Percentiles rank a stretch among this genome's conserved stretches.
Conservation (phyloP, 2,329 filamentous ascomycete species). For the Cylindrodendrum hubeiense region DNA sequence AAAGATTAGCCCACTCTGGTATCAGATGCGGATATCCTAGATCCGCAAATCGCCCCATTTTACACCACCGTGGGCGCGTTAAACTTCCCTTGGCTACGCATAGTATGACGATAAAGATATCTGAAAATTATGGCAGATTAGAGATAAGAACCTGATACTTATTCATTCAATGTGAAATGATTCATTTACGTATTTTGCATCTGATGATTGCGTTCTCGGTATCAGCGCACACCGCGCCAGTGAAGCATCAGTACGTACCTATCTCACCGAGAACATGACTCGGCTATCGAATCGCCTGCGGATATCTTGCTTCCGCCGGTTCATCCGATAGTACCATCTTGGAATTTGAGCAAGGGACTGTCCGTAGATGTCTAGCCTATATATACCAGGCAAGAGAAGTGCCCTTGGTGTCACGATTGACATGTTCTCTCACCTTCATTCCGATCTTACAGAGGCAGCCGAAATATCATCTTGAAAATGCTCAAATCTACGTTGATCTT, state of each 20-base stretch:
- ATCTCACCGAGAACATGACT: background rate
- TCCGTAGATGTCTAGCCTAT: background rate
- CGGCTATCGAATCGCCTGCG: background rate
- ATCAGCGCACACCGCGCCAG: background rate
- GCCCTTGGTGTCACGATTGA: background rate
- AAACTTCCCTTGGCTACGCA: background rate
- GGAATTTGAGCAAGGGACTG: background rate
- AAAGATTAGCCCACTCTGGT: background rate
- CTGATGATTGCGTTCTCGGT: background rate
- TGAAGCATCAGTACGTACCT: too few species aligned
- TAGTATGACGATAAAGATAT: background rate
- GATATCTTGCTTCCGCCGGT: background rate
- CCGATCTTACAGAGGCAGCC: background rate
- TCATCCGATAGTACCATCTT: background rate
- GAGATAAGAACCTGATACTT: background rate
- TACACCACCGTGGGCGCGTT: background rate
- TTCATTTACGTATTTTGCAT: background rate
- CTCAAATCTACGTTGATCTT: background rate
- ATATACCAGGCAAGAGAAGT: background rate
- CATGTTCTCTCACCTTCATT: background rate
- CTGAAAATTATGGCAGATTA: background rate
- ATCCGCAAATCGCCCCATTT: background rate
- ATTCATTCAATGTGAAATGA: background rate
- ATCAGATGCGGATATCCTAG: background rate
- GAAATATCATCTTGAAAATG: background rate